Evolutionary conservation across 345 rosid genomes (phyloP).

Genomic region (Garcia nutans): DNA sequence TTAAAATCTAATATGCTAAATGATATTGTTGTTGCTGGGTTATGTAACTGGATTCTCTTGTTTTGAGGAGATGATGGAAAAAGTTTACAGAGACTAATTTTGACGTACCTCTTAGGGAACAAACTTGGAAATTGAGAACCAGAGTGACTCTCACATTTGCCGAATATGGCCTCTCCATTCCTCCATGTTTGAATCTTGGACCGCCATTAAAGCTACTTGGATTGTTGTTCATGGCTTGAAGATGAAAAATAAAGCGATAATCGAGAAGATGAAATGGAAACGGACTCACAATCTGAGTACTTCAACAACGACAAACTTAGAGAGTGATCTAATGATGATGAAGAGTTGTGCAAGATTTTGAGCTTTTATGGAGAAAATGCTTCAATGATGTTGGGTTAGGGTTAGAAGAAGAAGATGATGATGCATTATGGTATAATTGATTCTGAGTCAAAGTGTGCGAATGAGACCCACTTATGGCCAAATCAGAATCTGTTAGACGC

Average conservation of each 20-base stretch:
- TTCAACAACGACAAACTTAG: slow-evolving; percentile 64
- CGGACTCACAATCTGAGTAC: slow-evolving; percentile 61
- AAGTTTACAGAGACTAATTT: slow-evolving; percentile 26
- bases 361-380: slow-evolving; percentile 62
- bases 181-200: slow-evolving; percentile 79
- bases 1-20: neutral
- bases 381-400: slow-evolving; percentile 53
- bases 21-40: neutral
- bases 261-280: slow-evolving; percentile 73
- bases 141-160: slow-evolving; percentile 54
- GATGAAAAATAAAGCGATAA: slow-evolving; percentile 86
- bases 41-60: slow-evolving; percentile 18
- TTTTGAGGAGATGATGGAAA: slow-evolving; percentile 36
- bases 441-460: too few relatives aligned
- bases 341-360: slow-evolving; percentile 43
- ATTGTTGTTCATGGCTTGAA: slow-evolving; percentile 80
- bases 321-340: slow-evolving; percentile 42
- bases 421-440: slow-evolving; percentile 45
- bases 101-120: slow-evolving; percentile 30
- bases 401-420: slow-evolving; percentile 14
- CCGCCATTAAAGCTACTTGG: slow-evolving; percentile 95
- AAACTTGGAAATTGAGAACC: slow-evolving; percentile 35
- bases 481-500: too few relatives aligned
- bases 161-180: slow-evolving; percentile 88
- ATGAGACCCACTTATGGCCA: too few relatives aligned